Base-by-base conservation (phyloP, 768 basidiomycete species). In the Serpula lacrymans region DNA sequence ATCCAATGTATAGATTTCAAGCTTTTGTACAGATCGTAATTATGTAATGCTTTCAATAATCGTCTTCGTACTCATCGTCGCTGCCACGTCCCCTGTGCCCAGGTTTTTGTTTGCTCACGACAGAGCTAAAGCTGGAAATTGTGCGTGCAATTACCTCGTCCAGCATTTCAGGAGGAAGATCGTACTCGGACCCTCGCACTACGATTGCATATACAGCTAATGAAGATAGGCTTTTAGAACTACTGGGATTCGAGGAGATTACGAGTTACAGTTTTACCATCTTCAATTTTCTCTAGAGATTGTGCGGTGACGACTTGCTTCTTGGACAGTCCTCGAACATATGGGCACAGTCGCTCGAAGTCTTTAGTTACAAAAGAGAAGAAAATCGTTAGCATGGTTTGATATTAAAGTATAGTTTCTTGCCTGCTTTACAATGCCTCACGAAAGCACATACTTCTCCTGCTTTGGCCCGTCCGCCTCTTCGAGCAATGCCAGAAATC, bases 201-300 rank as follows among this genome's bases (percentile, higher is more conserved):
- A 74, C 71, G 36, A 88, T 75, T 4, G 86, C 78, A 53, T 88
- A 90, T 32, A 77, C 78, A 33, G 82, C 88, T 89, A 46, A 6
- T 33, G 17, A 38, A 29, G 10, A 38, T 34, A 53, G 42, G 17
- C 13, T 27, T 34, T 33, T 28, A 34, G 17, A 21, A 17, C 24
- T n/a, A 35, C 27, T 21, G 40, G n/a, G 20, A 23, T 17, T 18
- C 17, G 11, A 6, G 6, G 13, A 29, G 11, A 27, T 23, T 43
- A 40, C 12, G 29, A 16, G 45, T 2, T 9, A 9, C 26, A 25
- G 32, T 57, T 71, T 42, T 48, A 95, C 94, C 91, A 53, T 84
- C 78, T 72, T 99, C 95, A 37, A 98, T 94, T 64, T 98, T 99
- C 55, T 82, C 78, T 6, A 99, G 71, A n/a, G 91, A 95, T 51